A percentile compares a stretch with the other conserved stretches of the same genome.
phyloP scores from a whole-genome alignment of 1,284 basidiomycete genomes.

The Pascua sp. region DNA sequence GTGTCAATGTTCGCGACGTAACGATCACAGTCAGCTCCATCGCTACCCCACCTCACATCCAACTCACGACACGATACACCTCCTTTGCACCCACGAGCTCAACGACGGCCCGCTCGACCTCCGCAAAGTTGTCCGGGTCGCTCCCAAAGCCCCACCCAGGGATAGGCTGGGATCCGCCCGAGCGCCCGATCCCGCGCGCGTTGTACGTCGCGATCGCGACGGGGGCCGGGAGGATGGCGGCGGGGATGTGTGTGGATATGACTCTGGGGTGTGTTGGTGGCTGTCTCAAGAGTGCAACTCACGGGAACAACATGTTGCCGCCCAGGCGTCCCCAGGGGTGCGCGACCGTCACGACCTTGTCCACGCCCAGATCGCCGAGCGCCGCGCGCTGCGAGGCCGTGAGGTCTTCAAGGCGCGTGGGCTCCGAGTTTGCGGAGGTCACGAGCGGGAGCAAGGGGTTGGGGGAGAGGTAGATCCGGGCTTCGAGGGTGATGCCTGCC shows the following conservation, averaged over 20 bases:
- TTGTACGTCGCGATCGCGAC: slow-evolving; percentile 39
- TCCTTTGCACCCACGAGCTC: slow-evolving; percentile 18
- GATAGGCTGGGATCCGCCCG: slow-evolving; percentile 26
- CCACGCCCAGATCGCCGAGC: slow-evolving; percentile 2
- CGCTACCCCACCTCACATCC: background rate
- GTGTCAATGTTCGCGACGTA: background rate
- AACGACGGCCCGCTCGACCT: slow-evolving; percentile 25
- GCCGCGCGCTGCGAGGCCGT: background rate
- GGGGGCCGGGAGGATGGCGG: slow-evolving; percentile 7
- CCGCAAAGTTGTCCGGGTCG: slow-evolving; percentile 33
- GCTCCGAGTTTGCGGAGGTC: slow-evolving; percentile 2
- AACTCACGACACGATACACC: slow-evolving; percentile 23
- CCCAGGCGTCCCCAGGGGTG: slow-evolving; percentile 44
- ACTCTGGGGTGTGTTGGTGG: too few relatives aligned
- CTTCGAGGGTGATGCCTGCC: slow-evolving; percentile 27
- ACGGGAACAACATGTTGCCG: slow-evolving; percentile 44
- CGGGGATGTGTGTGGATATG: slow-evolving; percentile 25
- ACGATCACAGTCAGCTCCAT: background rate
- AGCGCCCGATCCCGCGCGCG: slow-evolving; percentile 35
- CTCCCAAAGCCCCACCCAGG: slow-evolving; percentile 24
- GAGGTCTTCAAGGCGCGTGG: background rate
- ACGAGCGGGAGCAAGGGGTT: too few relatives aligned
- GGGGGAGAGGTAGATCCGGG: slow-evolving; percentile 33
- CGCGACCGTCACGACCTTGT: slow-evolving; percentile 32
- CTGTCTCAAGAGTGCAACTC: too few relatives aligned